These are phyloP conservation scores for Phlebopus sp. DNA, from an alignment of 1,284 basidiomycete species.

Conservation along the genomic window DNA sequence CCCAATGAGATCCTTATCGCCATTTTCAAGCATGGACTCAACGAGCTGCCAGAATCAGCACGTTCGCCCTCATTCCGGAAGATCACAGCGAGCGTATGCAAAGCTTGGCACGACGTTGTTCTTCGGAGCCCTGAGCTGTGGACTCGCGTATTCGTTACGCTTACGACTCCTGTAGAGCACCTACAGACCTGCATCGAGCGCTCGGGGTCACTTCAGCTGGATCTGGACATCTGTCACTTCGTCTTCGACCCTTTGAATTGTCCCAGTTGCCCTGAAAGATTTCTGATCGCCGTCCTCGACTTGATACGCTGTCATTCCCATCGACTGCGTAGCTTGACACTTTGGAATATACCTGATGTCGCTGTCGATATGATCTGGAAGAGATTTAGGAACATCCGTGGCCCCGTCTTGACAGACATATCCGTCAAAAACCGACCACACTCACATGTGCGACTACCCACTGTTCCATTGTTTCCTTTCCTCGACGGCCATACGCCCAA, in stretches of 20 bases:
- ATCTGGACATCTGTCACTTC: conserved; percentile 13
- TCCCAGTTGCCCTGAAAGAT: too few relatives aligned
- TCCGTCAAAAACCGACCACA: too few relatives aligned
- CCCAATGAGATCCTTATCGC: conserved; percentile 19
- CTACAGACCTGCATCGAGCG: conserved; percentile 9
- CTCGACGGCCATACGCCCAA: too few relatives aligned
- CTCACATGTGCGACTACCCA: too few relatives aligned
- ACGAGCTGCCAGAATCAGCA: neutral
- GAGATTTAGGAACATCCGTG: too few relatives aligned
- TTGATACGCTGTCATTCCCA: too few relatives aligned
- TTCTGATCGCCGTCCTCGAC: too few relatives aligned
- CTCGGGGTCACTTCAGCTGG: conserved; percentile 10
- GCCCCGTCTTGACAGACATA: too few relatives aligned
- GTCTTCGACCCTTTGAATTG: neutral
- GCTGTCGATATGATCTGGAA: too few relatives aligned
- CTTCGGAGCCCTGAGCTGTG: conserved; percentile 13
- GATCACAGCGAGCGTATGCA: conserved; percentile 15
- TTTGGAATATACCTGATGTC: too few relatives aligned
- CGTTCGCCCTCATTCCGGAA: conserved; percentile 5
- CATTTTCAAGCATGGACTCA: conserved; percentile 14
- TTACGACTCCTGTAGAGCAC: conserved; percentile 5
- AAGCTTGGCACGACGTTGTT: conserved; percentile 12
- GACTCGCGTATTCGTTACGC: conserved; percentile 20
- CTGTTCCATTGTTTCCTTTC: too few relatives aligned
- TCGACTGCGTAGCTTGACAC: too few relatives aligned